A percentile compares a stretch with the other conserved stretches of the same genome.
Conservation (phyloP, 1,139 yeast genomes). For the Spathaspora sp. region DNA sequence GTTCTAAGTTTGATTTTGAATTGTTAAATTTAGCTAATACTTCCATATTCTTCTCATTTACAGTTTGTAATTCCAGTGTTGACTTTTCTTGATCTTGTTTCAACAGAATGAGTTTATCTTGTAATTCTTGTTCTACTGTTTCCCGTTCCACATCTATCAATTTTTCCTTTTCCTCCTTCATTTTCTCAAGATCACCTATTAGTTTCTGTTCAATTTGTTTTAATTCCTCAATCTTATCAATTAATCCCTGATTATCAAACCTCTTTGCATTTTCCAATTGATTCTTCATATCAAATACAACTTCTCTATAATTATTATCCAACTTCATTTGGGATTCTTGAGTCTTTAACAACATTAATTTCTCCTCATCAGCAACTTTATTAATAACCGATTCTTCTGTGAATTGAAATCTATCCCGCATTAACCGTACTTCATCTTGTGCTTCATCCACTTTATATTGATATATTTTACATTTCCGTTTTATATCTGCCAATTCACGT, state of each 20-base stretch:
- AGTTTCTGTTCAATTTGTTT: conserved; percentile 14
- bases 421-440: conserved; percentile 17
- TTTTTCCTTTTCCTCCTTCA: conserved; percentile 6
- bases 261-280: conserved; percentile 28
- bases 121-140: conserved; percentile 5
- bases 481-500: conserved; percentile 22
- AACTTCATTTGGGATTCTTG: conserved; percentile 24
- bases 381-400: conserved; percentile 28
- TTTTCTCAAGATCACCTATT: conserved; percentile 12
- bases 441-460: conserved; percentile 21
- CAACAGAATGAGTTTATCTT: conserved; percentile 6
- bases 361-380: conserved; percentile 29
- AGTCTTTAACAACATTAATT: conserved; percentile 23
- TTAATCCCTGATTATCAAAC: conserved; percentile 25
- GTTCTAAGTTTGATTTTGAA: background rate
- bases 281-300: conserved; percentile 30
- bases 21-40: background rate
- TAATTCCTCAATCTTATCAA: conserved; percentile 19
- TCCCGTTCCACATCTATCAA: conserved; percentile 9
- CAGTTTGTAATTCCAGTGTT: background rate
- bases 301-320: conserved; percentile 28
- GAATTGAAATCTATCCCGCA: conserved; percentile 23
- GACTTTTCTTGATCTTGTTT: conserved; percentile 8
- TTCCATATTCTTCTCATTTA: background rate
- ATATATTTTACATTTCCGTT: conserved; percentile 22